These are phyloP conservation scores for Colletotrichum cordylinicola DNA, from an alignment of 2,329 filamentous ascomycete genomes.

Conservation along the genomic window DNA sequence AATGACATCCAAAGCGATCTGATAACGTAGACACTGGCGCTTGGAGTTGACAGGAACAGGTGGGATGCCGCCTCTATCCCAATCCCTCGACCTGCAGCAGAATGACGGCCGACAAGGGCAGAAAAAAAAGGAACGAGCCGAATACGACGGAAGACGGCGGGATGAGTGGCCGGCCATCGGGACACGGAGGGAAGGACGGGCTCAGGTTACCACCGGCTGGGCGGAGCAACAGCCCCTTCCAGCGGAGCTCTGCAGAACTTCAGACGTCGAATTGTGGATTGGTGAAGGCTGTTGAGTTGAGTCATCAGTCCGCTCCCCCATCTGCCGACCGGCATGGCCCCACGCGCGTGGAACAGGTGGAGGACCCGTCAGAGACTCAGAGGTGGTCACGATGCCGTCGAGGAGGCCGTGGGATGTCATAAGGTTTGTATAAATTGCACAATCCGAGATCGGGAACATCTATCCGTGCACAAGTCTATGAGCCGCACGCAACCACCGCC, in stretches of 20 bases:
- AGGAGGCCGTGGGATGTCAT: neutral
- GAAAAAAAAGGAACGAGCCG: neutral
- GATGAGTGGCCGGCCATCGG: neutral
- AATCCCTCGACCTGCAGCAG: neutral
- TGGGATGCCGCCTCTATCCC: neutral
- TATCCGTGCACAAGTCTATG: neutral
- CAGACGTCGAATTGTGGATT: neutral
- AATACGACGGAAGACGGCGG: neutral
- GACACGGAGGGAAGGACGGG: neutral
- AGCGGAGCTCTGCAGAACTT: neutral
- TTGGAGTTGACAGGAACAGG: neutral
- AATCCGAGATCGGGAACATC: neutral
- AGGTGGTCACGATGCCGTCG: neutral
- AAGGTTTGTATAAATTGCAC: neutral
- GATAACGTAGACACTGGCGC: neutral
- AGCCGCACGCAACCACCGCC: constrained; percentile 3
- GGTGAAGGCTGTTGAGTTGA: neutral
- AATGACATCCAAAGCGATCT: neutral
- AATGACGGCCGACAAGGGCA: neutral
- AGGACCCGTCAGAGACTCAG: neutral
- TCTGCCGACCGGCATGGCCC: neutral
- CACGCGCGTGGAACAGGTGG: neutral
- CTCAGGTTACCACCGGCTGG: neutral
- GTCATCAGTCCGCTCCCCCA: neutral
- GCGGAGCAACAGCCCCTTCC: neutral